Conservation (phyloP, 306 rosid species). For the Sicyos edulis region DNA sequence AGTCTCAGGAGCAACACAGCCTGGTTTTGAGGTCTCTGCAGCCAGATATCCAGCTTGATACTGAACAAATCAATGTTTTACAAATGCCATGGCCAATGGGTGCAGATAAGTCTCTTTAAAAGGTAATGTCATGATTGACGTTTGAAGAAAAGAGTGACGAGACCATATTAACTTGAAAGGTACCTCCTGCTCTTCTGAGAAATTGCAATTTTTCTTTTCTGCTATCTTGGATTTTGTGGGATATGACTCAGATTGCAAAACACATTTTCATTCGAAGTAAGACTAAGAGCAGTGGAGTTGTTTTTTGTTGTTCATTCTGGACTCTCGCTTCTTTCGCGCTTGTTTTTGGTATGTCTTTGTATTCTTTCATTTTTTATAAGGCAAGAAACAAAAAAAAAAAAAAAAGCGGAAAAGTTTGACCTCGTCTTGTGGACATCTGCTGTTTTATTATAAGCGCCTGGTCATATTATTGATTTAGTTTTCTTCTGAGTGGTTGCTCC, state of each 20-base stretch:
- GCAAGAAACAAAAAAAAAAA: too few relatives aligned
- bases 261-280: too few relatives aligned
- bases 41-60: neutral
- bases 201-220: too few relatives aligned
- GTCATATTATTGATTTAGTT: neutral
- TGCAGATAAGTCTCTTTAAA: neutral
- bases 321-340: too few relatives aligned
- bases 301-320: too few relatives aligned
- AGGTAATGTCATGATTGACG: slow-evolving; percentile 1
- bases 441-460: neutral
- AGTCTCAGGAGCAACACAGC: slow-evolving; percentile 16
- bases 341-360: too few relatives aligned
- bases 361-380: too few relatives aligned
- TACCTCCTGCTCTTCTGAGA: neutral
- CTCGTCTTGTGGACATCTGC: neutral
- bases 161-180: neutral
- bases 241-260: too few relatives aligned
- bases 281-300: too few relatives aligned
- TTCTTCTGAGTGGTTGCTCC: neutral
- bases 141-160: neutral
- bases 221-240: too few relatives aligned
- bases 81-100: neutral
- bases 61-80: neutral
- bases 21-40: slow-evolving; percentile 6
- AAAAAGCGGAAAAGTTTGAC: neutral